phyloP scores from a whole-genome alignment of 768 basidiomycete genomes.

The Mycena belliarum region DNA sequence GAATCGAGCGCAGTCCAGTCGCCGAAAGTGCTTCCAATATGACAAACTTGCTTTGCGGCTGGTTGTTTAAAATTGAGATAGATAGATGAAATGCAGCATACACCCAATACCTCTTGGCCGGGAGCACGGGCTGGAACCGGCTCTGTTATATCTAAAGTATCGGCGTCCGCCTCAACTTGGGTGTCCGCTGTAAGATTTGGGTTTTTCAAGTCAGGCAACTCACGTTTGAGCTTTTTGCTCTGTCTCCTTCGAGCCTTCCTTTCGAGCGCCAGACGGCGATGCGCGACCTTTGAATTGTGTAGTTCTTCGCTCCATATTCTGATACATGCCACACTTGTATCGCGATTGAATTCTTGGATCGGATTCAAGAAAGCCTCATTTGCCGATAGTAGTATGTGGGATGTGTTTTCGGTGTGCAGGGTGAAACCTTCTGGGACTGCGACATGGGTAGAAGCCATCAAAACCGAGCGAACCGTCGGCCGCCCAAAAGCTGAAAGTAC shows the following conservation, averaged over 20 bases:
- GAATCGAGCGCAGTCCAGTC: slow-evolving; percentile 92
- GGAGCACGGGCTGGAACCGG: not conserved
- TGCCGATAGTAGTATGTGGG: slow-evolving; percentile 75
- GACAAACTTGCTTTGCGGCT: slow-evolving; percentile 61
- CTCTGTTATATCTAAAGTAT: not conserved
- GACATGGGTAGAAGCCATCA: not conserved
- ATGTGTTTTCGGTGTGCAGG: slow-evolving; percentile 79
- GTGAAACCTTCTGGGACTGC: slow-evolving; percentile 67
- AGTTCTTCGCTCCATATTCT: slow-evolving; percentile 81
- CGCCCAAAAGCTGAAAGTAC: not conserved
- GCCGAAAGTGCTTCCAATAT: slow-evolving; percentile 94
- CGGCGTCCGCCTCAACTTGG: slow-evolving; percentile 3
- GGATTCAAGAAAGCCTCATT: slow-evolving; percentile 96
- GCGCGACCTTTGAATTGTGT: slow-evolving; percentile 61
- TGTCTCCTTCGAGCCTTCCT: slow-evolving; percentile 43
- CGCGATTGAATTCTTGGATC: slow-evolving; percentile 97
- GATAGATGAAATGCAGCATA: not conserved
- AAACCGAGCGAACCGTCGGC: not conserved
- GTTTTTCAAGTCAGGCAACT: not conserved
- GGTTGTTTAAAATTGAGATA: not conserved
- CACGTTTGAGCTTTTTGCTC: slow-evolving; percentile 23
- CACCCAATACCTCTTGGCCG: not conserved
- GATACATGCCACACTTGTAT: slow-evolving; percentile 89
- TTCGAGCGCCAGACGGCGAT: slow-evolving; percentile 52
- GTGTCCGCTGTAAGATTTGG: not conserved